Evolutionary conservation across 2,329 filamentous ascomycete species (phyloP).

Genomic region (Fusarium sterilihyphosum): DNA sequence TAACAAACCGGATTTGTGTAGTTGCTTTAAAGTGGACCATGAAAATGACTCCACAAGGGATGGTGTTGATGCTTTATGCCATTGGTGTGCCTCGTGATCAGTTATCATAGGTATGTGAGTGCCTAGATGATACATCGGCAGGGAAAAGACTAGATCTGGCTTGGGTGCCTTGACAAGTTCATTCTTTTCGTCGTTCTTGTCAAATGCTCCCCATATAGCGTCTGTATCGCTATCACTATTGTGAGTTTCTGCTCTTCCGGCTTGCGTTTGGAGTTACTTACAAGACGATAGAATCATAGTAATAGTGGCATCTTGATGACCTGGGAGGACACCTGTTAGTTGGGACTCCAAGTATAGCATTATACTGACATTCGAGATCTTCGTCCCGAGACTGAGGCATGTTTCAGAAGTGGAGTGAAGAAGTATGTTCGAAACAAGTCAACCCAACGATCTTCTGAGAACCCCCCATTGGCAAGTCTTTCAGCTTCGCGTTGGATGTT

Average conservation of each 20-base stretch:
- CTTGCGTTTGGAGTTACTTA: neutral
- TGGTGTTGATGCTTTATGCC: neutral
- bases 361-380: neutral
- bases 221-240: accelerated
- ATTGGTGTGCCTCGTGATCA: accelerated
- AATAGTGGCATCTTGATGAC: neutral
- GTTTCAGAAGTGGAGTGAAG: neutral
- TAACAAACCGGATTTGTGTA: neutral
- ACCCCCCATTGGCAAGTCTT: neutral
- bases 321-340: neutral
- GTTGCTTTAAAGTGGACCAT: neutral
- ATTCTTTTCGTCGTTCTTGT: neutral
- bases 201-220: neutral
- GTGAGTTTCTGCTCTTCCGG: neutral
- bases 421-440: neutral
- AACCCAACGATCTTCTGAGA: neutral
- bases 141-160: neutral
- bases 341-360: accelerated
- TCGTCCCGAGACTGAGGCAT: accelerated
- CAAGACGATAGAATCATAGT: neutral
- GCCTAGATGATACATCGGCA: neutral
- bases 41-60: neutral
- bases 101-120: accelerated
- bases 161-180: neutral
- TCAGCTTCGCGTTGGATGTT: neutral